Conservation (phyloP, 2,329 filamentous ascomycete genomes). For the Paracamarosporium sp. region DNA sequence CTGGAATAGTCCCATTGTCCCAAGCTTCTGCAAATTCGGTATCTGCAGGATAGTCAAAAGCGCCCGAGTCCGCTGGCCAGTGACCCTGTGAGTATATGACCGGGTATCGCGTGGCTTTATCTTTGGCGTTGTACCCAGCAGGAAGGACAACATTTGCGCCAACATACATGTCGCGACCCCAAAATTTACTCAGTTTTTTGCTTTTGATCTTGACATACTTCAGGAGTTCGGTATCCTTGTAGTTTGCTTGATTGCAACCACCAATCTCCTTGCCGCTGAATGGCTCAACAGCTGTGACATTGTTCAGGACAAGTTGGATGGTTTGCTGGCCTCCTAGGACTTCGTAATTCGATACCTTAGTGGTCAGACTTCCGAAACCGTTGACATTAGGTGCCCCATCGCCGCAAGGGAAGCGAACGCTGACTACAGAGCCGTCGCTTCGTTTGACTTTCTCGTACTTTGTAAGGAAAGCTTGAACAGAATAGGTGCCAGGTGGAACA, state of each 20-base stretch:
- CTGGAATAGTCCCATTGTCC: slow-evolving; percentile 40
- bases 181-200: slow-evolving; percentile 43
- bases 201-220: slow-evolving; percentile 49
- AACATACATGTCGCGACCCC: slow-evolving; percentile 46
- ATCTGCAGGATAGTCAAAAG: slow-evolving; percentile 25
- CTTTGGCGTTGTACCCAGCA: slow-evolving; percentile 38
- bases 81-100: slow-evolving; percentile 47
- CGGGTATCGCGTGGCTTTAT: slow-evolving; percentile 40
- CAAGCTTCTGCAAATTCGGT: slow-evolving; percentile 32
- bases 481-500: slow-evolving; percentile 39
- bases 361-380: slow-evolving; percentile 40
- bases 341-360: slow-evolving; percentile 26
- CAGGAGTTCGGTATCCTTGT: slow-evolving; percentile 38
- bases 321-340: slow-evolving; percentile 37
- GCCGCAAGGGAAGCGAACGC: slow-evolving; percentile 46
- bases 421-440: slow-evolving; percentile 45
- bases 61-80: slow-evolving; percentile 33
- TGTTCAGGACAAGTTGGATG: slow-evolving; percentile 39
- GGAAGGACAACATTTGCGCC: slow-evolving; percentile 47
- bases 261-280: slow-evolving; percentile 46
- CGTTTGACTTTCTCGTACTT: slow-evolving; percentile 43
- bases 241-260: slow-evolving; percentile 49
- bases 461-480: slow-evolving; percentile 45
- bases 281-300: slow-evolving; percentile 25
- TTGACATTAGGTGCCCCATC: slow-evolving; percentile 40